Percentiles rank a stretch among this genome's conserved stretches.
Evolutionary conservation across 164 flowering plant genomes (phyloP).

Genomic region (Vitis amurensis): DNA sequence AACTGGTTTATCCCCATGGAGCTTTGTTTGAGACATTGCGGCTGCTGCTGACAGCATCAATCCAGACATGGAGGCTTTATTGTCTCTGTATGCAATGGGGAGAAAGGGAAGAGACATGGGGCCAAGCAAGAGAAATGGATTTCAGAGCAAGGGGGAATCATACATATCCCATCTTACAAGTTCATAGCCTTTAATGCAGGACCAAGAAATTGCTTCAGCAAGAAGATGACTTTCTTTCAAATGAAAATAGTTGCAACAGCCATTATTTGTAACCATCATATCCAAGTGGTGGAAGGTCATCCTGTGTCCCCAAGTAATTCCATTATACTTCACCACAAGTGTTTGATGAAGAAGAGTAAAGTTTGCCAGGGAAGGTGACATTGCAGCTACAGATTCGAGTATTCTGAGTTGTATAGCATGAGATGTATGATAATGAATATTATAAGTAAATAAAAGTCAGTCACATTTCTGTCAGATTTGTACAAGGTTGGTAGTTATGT

Average conservation of each 20-base stretch:
- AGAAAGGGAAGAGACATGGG: conserved; percentile 49
- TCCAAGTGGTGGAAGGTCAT: conserved; percentile 17
- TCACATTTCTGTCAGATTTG: no score
- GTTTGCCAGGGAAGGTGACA: no score
- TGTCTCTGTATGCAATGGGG: conserved; percentile 41
- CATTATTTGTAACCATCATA: conserved; percentile 12
- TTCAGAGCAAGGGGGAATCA: conserved; percentile 29
- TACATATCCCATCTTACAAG: conserved; percentile 34
- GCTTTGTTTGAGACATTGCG: conserved; percentile 41
- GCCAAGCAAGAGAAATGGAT: conserved; percentile 66
- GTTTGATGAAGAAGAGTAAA: background rate
- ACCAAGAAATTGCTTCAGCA: conserved; percentile 36
- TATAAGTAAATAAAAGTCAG: no score
- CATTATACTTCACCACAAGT: conserved; percentile 11
- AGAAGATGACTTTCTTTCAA: conserved; percentile 19
- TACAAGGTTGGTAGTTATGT: no score
- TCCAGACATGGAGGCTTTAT: conserved; percentile 19
- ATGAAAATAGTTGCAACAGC: conserved; percentile 23
- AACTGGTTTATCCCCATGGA: conserved; percentile 45
- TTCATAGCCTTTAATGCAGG: conserved; percentile 31
- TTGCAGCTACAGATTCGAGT: no score
- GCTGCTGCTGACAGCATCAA: conserved; percentile 46
- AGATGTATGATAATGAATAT: no score
- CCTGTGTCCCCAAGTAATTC: conserved; percentile 5
- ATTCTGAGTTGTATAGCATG: no score